Base-by-base conservation (phyloP, 768 basidiomycete species). In the Naematelia aurantialba region DNA sequence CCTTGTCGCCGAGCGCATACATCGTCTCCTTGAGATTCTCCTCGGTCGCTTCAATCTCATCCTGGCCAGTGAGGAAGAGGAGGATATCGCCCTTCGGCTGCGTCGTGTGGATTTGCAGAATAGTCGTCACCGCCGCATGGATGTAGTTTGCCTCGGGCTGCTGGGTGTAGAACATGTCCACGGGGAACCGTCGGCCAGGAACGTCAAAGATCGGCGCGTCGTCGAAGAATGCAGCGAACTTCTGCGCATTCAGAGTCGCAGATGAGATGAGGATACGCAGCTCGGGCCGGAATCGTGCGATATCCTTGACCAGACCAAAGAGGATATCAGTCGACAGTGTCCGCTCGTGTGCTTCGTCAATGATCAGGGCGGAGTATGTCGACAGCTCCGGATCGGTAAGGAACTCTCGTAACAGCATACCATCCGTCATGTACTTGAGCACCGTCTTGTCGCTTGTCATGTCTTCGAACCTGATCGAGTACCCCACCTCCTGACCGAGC, bases 381-480 rank as follows among this genome's bases (percentile, higher is more conserved):
- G 91, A 94, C 55, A 99, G 79, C 79, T 93, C 91, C 0, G 96
- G 96, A 76, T 99, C 96, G 10, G 96, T 98, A 71, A 99, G 79
- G 78, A 98, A 98, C 78, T 98, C 92, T 70, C 96, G 84, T 46
- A 98, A 80, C 25, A 99, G 82, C 96, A 99, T 98, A 30, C 96
- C 96, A 72, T 99, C 96, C 45, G 96, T 99, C 96, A 99, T 96
- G 79, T 99, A 99, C 79, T 99, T 98, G 72, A 99, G 81, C 45
- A 93, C 88, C 3, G 96, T 99, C 81, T 96, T 97, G 81, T 98
- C 92, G 80, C 91, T 96, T 19, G 96, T 99, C 77, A 92, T 96
- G 78, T 99, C 96, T 79, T 99, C 96, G 79, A 99, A 99, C 29
- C 96, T 90, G 68, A 99, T 99, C 30, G 93, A 94, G 78, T 99